Base-by-base conservation (phyloP, 768 basidiomycete species). In the Boletus vermiculosoides region DNA sequence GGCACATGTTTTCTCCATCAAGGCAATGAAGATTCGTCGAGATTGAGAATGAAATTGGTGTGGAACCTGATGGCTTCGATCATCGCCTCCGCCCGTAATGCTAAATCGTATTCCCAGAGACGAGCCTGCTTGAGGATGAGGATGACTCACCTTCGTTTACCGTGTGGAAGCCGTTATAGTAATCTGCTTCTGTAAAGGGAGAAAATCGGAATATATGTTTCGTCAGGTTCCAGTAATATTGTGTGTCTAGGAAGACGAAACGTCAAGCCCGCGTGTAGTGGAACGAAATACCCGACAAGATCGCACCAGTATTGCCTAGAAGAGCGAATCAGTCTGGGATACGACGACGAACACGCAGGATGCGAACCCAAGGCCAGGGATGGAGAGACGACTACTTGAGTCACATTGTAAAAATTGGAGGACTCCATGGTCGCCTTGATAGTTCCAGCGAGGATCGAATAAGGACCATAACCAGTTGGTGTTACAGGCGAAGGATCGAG, bases 21-120 rank as follows among this genome's bases (percentile, higher is more conserved):
- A 1, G 50, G 52, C 12, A 65, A 28, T 28, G 61, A 36, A 5
- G 80, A 73, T 64, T 88, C 86, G 59, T 88, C 87, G 3, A 77
- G 76, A 65, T 89, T 90, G 45, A 90, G 72, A 18, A 90, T 83
- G 23, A 88, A 72, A 18, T 80, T 80, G 3, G 79, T 73, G 65
- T 83, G 87, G 73, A 90, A 89, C n/a, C 81, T 77, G 45, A 88
- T 82, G 55, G 80, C 80, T 63, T 87, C 85, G 54, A 86, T 66
- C 63, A 86, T 80, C 2, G 75, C 68, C 57, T 83, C 80, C 1
- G 77, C 78, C 10, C 73, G 64, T 28, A 83, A 70, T 44, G 73
- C 85, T 88, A 55, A 6, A 42, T 25, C 23, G 40, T 30, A 33
- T 33, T 47, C 12, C 13, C 13, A 15, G 20, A 31, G 41, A 45